A percentile compares a stretch with the other conserved stretches of the same genome.
phyloP scores from a whole-genome alignment of 257 asterid species.

The Orobanche coerulescens region DNA sequence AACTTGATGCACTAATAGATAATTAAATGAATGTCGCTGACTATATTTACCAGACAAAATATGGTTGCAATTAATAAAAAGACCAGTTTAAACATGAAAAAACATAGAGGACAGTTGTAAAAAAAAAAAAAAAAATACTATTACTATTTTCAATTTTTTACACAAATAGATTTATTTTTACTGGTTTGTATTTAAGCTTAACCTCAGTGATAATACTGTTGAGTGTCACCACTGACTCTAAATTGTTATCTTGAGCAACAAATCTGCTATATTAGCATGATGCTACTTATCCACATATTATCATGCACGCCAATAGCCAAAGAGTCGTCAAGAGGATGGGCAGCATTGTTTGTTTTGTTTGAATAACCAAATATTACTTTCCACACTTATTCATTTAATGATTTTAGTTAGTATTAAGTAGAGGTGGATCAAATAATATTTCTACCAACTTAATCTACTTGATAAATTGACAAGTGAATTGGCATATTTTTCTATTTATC shows the following conservation, averaged over 20 bases:
- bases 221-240: neutral
- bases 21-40: neutral
- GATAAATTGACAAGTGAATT: too few relatives aligned
- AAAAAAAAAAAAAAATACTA: neutral
- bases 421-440: too few relatives aligned
- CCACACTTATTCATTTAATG: neutral
- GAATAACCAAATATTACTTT: neutral
- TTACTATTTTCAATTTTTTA: neutral
- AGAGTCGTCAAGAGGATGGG: neutral
- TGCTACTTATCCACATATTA: neutral
- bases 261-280: constrained; percentile 4
- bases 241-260: constrained; percentile 7
- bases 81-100: neutral
- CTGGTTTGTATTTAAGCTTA: neutral
- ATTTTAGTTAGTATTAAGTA: too few relatives aligned
- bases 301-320: neutral
- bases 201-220: neutral
- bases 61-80: neutral
- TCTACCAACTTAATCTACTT: too few relatives aligned
- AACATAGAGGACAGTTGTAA: too few relatives aligned
- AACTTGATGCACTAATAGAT: neutral
- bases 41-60: neutral
- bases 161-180: neutral
- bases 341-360: neutral
- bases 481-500: too few relatives aligned